Evolutionary conservation across 805 yeast genomes (phyloP), one percentile per base, ranked within the genome.

Genomic region (Scheffersomyces coipomensis): DNA sequence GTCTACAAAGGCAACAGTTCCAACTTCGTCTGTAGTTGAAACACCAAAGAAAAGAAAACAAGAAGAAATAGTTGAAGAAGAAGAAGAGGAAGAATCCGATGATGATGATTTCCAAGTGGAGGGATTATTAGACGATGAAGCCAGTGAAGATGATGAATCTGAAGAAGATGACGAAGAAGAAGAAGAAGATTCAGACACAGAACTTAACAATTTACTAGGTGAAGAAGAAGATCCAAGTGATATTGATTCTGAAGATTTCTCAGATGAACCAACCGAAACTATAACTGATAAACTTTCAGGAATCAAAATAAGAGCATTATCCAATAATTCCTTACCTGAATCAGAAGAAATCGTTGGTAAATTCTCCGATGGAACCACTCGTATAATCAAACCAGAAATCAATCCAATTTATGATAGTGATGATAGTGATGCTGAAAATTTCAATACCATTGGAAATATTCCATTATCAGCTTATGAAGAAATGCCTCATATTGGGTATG

Each of bases 401-500:
- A 86, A 88, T 26, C 98, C 99, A 5, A 81, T 79, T n/a, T 93
- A 91, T 60, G 97, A 91, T 57, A 79, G 89, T 47, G 99, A 93
- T 64, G 99, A 93, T 56, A 80, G 89, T 51, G 97, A 90, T 56
- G 76, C 80, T 45, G 95, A 88, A 46, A 71, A 73, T 30, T 67
- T 66, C 51, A 93, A 93, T 65, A 88, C 97, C 3, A 87, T 93
- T 50, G 99, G 99, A 35, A 88, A 93, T 58, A 78, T 93, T 42
- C 98, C 99, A 36, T 56, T 93, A 16, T 78, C 91, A 15, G 96
- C 96, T 2, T 93, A 93, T 59, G 99, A 93, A 40, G 96, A 90
- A 63, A 85, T 85, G 82, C 99, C 99, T 1, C 99, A 93, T 59
- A 81, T 93, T 44, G 98, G 99, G 42, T 93, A 93, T 62, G 91